A percentile compares a stretch with the other conserved stretches of the same genome.
Conservation (phyloP, 768 basidiomycete genomes). For the Lactarius pseudohatsudake region DNA sequence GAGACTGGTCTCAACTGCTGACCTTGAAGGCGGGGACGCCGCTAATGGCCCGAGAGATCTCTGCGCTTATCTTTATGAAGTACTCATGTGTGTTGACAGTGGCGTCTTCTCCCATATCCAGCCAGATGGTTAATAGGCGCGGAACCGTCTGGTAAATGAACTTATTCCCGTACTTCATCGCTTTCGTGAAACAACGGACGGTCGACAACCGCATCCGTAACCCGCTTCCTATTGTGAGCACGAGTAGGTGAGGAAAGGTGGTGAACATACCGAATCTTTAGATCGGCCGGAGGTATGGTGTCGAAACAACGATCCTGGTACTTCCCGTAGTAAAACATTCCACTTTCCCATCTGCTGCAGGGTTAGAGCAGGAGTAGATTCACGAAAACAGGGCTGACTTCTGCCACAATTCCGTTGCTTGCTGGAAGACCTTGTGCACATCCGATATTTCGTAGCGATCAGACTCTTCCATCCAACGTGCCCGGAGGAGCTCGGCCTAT, state of each 20-base stretch:
- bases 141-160: conserved; percentile 96
- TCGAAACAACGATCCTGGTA: conserved; percentile 83
- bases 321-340: conserved; percentile 81
- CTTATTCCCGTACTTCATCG: conserved; percentile 84
- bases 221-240: conserved; percentile 43
- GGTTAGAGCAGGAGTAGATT: conserved; percentile 2
- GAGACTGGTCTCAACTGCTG: conserved; percentile 24
- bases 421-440: conserved; percentile 59
- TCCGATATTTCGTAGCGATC: conserved; percentile 70
- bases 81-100: conserved; percentile 35
- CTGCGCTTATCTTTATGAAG: conserved; percentile 56
- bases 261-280: conserved; percentile 43
- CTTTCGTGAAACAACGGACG: conserved; percentile 63
- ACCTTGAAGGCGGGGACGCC: conserved; percentile 81
- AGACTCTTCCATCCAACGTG: conserved; percentile 91
- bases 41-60: conserved; percentile 54
- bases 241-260: conserved; percentile 6
- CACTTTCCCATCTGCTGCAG: conserved; percentile 71
- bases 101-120: conserved; percentile 77
- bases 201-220: conserved; percentile 65
- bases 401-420: conserved; percentile 49
- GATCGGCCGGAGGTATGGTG: conserved; percentile 46
- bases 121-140: conserved; percentile 90
- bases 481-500: conserved; percentile 76
- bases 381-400: conserved; percentile 41